Evolutionary conservation across 805 yeast genomes (phyloP).

Genomic region (Pichia deserticola): DNA sequence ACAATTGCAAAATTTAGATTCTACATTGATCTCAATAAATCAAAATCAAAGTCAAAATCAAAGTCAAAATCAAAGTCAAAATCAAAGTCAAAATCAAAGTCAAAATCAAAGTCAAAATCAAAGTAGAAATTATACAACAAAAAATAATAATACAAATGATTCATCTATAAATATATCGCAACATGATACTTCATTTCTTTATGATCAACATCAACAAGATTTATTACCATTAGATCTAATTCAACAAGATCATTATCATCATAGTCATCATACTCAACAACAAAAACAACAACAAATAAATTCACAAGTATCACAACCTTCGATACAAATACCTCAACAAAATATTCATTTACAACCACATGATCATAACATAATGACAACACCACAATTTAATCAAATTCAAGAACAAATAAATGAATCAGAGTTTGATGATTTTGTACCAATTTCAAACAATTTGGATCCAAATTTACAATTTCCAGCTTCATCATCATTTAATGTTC

Average conservation of each 20-base stretch:
- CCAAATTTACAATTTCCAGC: constrained; percentile 22
- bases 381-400: constrained; percentile 5
- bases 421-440: constrained; percentile 24
- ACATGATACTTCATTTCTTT: constrained; percentile 1
- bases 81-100: not conserved
- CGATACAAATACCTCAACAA: not conserved
- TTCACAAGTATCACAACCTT: not conserved
- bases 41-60: not conserved
- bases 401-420: constrained; percentile 1
- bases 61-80: not conserved
- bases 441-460: constrained; percentile 20
- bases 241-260: not conserved
- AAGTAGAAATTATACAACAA: constrained; percentile 5
- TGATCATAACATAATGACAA: not conserved
- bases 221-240: not conserved
- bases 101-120: not conserved
- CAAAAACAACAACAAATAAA: constrained; percentile 2
- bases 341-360: not conserved
- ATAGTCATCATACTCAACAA: constrained; percentile 1
- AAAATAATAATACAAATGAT: not conserved
- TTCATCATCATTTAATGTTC: not conserved
- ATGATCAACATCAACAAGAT: constrained; percentile 2
- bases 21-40: constrained; percentile 2
- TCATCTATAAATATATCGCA: not conserved
- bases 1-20: constrained; percentile 15